phyloP scores from a whole-genome alignment of 345 rosid species.

The Kernera saxatilis region DNA sequence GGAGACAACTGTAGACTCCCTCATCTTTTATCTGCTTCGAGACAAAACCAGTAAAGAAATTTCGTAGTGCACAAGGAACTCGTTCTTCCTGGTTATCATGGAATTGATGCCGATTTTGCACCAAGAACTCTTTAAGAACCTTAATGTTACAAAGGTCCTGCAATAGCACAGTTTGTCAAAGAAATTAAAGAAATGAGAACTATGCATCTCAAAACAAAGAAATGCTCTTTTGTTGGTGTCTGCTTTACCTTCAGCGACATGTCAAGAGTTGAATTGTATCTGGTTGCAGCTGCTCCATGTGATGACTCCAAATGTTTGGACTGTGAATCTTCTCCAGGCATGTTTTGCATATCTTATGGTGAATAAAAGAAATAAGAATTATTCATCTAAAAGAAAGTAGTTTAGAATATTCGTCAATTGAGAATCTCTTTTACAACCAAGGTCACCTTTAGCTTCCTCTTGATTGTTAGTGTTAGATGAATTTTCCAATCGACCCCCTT shows the following conservation, averaged over 20 bases:
- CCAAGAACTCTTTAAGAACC: background rate
- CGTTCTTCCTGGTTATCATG: background rate
- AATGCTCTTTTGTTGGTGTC: background rate
- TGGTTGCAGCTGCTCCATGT: background rate
- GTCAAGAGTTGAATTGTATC: conserved; percentile 6
- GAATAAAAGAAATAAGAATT: background rate
- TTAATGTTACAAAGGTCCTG: conserved; percentile 2
- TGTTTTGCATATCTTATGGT: conserved; percentile 7
- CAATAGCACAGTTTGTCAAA: background rate
- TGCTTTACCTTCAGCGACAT: conserved; percentile 18
- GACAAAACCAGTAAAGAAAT: background rate
- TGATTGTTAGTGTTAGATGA: background rate
- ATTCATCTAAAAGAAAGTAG: background rate
- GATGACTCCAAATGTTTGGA: background rate
- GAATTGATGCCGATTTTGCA: background rate
- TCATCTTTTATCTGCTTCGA: background rate
- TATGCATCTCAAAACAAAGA: background rate
- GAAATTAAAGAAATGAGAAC: background rate
- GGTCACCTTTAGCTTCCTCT: background rate
- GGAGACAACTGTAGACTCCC: background rate
- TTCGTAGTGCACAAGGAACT: background rate
- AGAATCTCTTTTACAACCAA: background rate
- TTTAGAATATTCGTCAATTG: background rate
- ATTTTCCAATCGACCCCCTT: background rate
- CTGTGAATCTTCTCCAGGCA: conserved; percentile 1